These are phyloP conservation scores for Grigorovia transvaalensis DNA, from an alignment of 805 yeast species.

Conservation along the genomic window DNA sequence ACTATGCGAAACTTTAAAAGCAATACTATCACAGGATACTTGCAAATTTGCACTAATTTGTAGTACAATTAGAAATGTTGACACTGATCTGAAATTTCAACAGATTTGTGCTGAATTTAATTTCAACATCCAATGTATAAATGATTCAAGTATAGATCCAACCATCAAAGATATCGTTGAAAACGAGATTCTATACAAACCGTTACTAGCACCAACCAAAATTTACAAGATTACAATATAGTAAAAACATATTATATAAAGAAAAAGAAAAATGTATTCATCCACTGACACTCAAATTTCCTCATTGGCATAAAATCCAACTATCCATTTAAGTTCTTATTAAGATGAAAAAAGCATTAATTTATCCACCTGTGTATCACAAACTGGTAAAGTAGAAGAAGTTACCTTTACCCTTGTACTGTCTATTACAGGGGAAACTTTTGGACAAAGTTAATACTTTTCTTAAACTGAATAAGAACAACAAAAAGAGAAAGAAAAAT, in stretches of 20 bases:
- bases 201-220: constrained; percentile 17
- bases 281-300: constrained; percentile 30
- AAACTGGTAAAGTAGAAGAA: constrained; percentile 12
- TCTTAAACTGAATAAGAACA: constrained; percentile 3
- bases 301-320: constrained; percentile 6
- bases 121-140: constrained; percentile 16
- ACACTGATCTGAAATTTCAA: constrained; percentile 39
- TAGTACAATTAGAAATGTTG: constrained; percentile 57
- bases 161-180: not conserved
- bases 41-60: not conserved
- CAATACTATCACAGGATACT: constrained; percentile 6
- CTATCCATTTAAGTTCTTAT: constrained; percentile 30
- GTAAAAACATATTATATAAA: not conserved
- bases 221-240: constrained; percentile 6
- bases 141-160: constrained; percentile 4
- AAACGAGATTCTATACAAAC: constrained; percentile 5
- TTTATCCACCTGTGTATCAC: constrained; percentile 30
- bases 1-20: constrained; percentile 39
- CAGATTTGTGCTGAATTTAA: constrained; percentile 18
- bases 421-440: constrained; percentile 58
- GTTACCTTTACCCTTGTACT: constrained; percentile 36
- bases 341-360: constrained; percentile 13
- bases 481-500: constrained; percentile 17
- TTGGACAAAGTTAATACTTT: constrained; percentile 49
- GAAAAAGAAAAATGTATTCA: constrained; percentile 13